A percentile compares a stretch with the other conserved stretches of the same genome.
phyloP scores from a whole-genome alignment of 1,284 basidiomycete genomes.

The Earliella scabrosa region DNA sequence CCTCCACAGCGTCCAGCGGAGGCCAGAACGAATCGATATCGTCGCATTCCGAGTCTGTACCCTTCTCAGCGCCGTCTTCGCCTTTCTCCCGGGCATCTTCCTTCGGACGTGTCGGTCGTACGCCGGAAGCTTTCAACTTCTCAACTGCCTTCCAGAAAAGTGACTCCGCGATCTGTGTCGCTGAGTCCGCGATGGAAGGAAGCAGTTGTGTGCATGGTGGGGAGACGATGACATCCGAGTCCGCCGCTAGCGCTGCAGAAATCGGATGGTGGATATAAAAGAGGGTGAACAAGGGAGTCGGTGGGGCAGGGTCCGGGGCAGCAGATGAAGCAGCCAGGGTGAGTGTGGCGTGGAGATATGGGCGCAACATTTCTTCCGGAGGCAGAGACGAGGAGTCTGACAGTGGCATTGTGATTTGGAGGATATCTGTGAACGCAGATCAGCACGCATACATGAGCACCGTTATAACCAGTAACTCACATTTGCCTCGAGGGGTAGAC shows the following conservation, averaged over 20 bases:
- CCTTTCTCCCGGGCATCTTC: slow-evolving; percentile 9
- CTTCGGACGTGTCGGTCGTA: slow-evolving; percentile 9
- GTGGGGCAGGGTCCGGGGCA: slow-evolving; percentile 14
- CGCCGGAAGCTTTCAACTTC: slow-evolving; percentile 24
- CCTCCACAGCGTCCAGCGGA: slow-evolving; percentile 34
- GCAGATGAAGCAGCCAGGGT: slow-evolving; percentile 36
- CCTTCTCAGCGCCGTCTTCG: slow-evolving; percentile 11
- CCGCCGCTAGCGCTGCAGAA: too few relatives aligned
- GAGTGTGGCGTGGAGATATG: slow-evolving; percentile 62
- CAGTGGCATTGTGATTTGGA: slow-evolving; percentile 64
- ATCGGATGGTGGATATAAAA: slow-evolving; percentile 59
- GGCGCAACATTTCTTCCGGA: slow-evolving; percentile 55
- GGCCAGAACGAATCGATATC: slow-evolving; percentile 39
- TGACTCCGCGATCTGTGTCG: slow-evolving; percentile 60
- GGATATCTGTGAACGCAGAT: slow-evolving; percentile 48
- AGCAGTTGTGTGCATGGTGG: slow-evolving; percentile 46
- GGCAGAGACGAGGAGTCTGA: slow-evolving; percentile 22
- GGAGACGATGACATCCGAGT: slow-evolving; percentile 42
- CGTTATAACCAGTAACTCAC: slow-evolving; percentile 62
- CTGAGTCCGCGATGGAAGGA: slow-evolving; percentile 61
- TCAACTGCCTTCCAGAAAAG: slow-evolving; percentile 59
- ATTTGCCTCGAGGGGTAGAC: slow-evolving; percentile 84
- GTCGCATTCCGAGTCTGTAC: slow-evolving; percentile 8
- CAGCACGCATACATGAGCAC: neutral
- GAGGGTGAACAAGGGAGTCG: slow-evolving; percentile 52